Base-by-base conservation (phyloP, 2,329 filamentous ascomycete species). In the Myriosclerotinia curreyana region DNA sequence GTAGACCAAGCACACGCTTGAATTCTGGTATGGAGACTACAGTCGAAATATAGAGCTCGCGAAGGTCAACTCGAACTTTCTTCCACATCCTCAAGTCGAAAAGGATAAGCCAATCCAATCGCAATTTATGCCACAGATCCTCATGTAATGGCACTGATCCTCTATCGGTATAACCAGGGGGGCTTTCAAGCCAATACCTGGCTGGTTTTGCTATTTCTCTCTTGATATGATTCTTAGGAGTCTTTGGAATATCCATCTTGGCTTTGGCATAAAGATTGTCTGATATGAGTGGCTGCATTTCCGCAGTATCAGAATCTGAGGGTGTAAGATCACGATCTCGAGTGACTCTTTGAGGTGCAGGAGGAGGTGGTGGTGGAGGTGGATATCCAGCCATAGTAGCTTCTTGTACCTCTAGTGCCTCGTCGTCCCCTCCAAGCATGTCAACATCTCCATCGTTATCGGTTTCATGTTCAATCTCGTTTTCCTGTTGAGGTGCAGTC, bases 81-180 rank as follows among this genome's bases (percentile, higher is more conserved):
- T 99, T 99, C 95, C 95, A 99, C 82, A 99, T 86, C 50, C 95
- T 83, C 60, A 99, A 79, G 75, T 99, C 95, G 74, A 96, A 99
- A 11, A 99, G 81, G 38, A 99, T 91, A 73, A 99, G 83, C 85
- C 92, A 96, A 76, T 99, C 95, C 7, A 99, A 81, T 40, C 95
- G 88, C 15, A 98, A 90, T 40, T 93, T 88, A 73, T 94, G 87
- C 79, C 92, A 92, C 6, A 99, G 82, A 72, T 99, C 90, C 75
- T 99, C 95, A 62, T 92, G 89, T 20, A 85, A 82, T 55, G 88
- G 88, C 8, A 88, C 79, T 62, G 82, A 83, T 40, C 85, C 82
- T 50, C 82, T 81, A 64, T 85, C 82, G 52, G 81, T 83, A 74
- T 90, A 94, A 40, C 83, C 83, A 22, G 83, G 80, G 8, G 94